Conservation (phyloP, 2,329 filamentous ascomycete species). For the Fusarium caatingaense region DNA sequence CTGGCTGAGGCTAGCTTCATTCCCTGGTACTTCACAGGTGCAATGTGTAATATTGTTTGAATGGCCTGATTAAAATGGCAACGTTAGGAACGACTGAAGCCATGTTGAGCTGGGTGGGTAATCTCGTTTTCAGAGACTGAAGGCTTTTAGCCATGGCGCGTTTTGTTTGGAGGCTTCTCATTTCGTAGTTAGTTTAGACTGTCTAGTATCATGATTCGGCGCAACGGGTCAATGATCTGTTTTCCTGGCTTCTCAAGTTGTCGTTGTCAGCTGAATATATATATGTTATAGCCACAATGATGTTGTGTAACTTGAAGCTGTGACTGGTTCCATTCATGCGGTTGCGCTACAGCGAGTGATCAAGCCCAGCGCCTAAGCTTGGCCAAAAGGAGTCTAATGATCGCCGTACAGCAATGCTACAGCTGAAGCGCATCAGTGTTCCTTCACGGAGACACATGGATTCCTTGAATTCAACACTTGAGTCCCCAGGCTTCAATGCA, state of each 20-base stretch:
- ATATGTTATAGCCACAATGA: constrained; percentile 13
- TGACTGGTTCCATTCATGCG: constrained; percentile 29
- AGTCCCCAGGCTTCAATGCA: not conserved
- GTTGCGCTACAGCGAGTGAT: not conserved
- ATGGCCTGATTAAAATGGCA: constrained; percentile 37
- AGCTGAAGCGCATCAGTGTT: not conserved
- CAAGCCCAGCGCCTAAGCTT: constrained; percentile 12
- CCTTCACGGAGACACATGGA: not conserved
- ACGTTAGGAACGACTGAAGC: constrained; percentile 37
- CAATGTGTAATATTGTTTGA: constrained; percentile 42
- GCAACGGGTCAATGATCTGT: constrained; percentile 37
- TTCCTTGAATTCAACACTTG: not conserved
- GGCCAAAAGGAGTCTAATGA: constrained; percentile 7
- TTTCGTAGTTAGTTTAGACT: constrained; percentile 48
- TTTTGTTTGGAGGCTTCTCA: constrained; percentile 44
- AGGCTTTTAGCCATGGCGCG: constrained; percentile 40
- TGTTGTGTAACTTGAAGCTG: constrained; percentile 14
- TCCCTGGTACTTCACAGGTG: constrained; percentile 39
- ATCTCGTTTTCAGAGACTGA: constrained; percentile 40
- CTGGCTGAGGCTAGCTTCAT: constrained; percentile 37
- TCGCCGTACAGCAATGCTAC: not conserved
- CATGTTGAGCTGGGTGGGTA: constrained; percentile 32
- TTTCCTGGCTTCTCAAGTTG: constrained; percentile 11
- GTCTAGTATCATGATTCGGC: constrained; percentile 43
- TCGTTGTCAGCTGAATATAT: not conserved